Conservation (phyloP, 805 yeast genomes). For the Saccharomycopsis javanensis region DNA sequence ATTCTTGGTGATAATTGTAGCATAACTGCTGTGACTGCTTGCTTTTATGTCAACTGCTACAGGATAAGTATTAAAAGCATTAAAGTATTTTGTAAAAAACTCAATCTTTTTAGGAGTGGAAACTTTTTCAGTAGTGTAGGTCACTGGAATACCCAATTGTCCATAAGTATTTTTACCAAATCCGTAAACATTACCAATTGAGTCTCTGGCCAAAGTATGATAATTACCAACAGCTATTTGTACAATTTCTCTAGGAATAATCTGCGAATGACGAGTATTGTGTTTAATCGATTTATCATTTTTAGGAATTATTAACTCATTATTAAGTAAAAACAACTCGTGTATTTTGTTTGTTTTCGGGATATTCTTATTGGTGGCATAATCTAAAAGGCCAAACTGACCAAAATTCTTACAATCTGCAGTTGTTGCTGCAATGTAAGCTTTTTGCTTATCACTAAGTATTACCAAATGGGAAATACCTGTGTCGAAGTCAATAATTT, state of each 20-base stretch:
- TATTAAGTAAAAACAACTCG: constrained; percentile 51
- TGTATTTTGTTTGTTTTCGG: constrained; percentile 40
- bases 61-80: constrained; percentile 32
- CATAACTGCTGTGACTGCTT: constrained; percentile 56
- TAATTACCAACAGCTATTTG: constrained; percentile 64
- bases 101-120: constrained; percentile 58
- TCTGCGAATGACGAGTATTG: not conserved
- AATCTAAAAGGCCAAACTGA: constrained; percentile 74
- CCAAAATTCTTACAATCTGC: constrained; percentile 47
- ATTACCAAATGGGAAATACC: constrained; percentile 69
- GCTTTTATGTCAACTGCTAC: constrained; percentile 51
- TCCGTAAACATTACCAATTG: constrained; percentile 60
- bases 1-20: constrained; percentile 30
- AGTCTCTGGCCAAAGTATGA: constrained; percentile 65
- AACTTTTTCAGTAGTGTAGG: constrained; percentile 53
- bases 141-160: constrained; percentile 67
- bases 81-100: constrained; percentile 32
- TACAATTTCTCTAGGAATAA: constrained; percentile 34
- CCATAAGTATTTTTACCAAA: constrained; percentile 84
- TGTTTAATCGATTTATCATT: not conserved
- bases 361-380: constrained; percentile 52
- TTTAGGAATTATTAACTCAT: constrained; percentile 25
- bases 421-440: constrained; percentile 57
- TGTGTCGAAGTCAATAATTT: constrained; percentile 39
- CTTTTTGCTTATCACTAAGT: constrained; percentile 47